Evolutionary conservation across 1,139 yeast genomes (phyloP), one percentile per base, ranked within the genome.

Genomic region (Kodamaea sp.): DNA sequence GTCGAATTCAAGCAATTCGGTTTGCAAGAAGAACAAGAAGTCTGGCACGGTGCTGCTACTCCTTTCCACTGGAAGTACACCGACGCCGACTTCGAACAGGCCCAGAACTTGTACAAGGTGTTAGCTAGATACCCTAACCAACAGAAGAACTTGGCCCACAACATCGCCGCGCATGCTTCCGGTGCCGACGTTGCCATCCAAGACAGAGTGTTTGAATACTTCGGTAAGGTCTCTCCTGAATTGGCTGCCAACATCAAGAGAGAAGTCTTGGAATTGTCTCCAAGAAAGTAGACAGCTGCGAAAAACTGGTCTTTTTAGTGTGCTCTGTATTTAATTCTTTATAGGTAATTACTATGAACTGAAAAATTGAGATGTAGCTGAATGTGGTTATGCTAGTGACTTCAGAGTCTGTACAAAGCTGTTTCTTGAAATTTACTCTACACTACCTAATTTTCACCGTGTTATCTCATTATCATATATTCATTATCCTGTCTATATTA

Each of bases 1-100:
- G 49, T 79, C 52, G 71, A 71, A 51, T 76, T 79, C 63, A 63
- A 59, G 53, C 49, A 53, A 39, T 64, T 56, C 49, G 47, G 55
- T 29, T 51, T 66, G 37, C 78, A 73, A 59, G 73, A 75, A 55
- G 78, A 77, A 45, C 96, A 88, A 63, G 97, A 90, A 67, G 73
- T 77, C 43, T 89, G 96, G 90, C 66, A 73, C 39, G 97, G 97
- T 42, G 81, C 94, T 45, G 96, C 95, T 37, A 70, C 81, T 46
- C 87, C 88, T 50, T 85, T 79, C 80, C 94, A 87, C 70, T 89
- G 96, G 96, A 74, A 77, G 44, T 78, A 77, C 38, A 75, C 76
- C 28, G 83, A 81, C 39, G 83, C 74, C 38, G 96, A 88, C 60
- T 73, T 54, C 86, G 83, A 66, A 76, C 97, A 53, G 73, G 83